phyloP scores from a whole-genome alignment of 73 alveolate genomes.

The Stentor roeselii region DNA sequence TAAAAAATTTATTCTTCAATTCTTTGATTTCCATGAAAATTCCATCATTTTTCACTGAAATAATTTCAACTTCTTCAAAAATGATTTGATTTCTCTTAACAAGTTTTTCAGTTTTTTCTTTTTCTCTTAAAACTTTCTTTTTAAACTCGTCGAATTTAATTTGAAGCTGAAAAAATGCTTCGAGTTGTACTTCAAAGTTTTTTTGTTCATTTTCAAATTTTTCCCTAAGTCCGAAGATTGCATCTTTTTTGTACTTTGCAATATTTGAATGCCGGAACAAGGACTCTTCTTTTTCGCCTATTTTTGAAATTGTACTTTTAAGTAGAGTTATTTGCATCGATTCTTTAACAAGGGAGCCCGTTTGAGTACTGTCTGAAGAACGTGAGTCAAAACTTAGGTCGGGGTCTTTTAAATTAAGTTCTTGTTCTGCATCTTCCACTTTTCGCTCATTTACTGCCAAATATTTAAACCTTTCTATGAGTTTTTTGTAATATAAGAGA shows the following conservation, averaged over 20 bases:
- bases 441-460: background rate
- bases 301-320: background rate
- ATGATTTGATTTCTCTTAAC: too few relatives aligned
- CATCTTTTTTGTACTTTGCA: too few relatives aligned
- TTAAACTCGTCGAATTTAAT: too few relatives aligned
- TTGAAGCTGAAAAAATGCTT: too few relatives aligned
- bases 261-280: background rate
- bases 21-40: background rate
- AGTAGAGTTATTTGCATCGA: background rate
- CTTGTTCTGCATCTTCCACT: background rate
- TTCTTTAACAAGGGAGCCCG: background rate
- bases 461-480: background rate
- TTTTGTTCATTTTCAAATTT: background rate
- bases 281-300: background rate
- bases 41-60: background rate
- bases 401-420: background rate
- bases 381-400: background rate
- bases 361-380: background rate
- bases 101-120: background rate
- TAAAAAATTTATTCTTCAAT: background rate
- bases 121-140: background rate
- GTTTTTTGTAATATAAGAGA: background rate
- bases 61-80: background rate
- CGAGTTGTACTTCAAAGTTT: background rate
- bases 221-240: too few relatives aligned